Conservation (phyloP, 495 filamentous ascomycete genomes). For the Penicillium longicatenatum region DNA sequence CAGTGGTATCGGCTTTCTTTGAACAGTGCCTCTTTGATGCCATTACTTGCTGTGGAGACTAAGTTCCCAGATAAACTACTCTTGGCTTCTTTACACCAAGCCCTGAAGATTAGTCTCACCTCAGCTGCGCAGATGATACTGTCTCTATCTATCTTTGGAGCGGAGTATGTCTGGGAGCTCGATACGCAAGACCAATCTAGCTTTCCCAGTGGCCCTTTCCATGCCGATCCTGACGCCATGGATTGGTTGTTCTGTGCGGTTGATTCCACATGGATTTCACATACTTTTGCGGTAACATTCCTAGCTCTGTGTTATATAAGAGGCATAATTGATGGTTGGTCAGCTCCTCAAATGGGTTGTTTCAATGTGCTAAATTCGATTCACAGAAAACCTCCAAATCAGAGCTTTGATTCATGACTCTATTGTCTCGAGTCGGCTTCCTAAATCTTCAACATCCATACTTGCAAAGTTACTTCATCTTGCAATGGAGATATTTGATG, state of each 20-base stretch:
- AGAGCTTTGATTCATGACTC: background rate
- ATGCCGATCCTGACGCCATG: constrained; percentile 14
- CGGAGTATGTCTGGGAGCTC: constrained; percentile 11
- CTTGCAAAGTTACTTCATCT: constrained; percentile 17
- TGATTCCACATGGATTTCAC: constrained; percentile 25
- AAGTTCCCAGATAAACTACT: constrained; percentile 5
- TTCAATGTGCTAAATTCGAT: background rate
- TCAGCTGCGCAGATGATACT: constrained; percentile 22
- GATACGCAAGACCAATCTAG: constrained; percentile 14
- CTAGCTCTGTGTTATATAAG: constrained; percentile 20
- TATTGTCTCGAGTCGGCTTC: background rate
- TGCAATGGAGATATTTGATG: constrained; percentile 19
- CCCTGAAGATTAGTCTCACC: constrained; percentile 15
- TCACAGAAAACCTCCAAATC: constrained; percentile 15
- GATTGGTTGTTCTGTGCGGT: constrained; percentile 19
- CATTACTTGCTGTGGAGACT: constrained; percentile 11
- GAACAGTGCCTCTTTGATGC: constrained; percentile 19
- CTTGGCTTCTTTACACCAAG: constrained; percentile 1
- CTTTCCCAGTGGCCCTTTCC: constrained; percentile 17
- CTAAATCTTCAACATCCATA: constrained; percentile 11
- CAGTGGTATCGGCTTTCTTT: constrained; percentile 25
- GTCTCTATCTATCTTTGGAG: constrained; percentile 13
- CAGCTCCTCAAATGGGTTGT: background rate
- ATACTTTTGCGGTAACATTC: constrained; percentile 25
- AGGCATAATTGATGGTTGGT: constrained; percentile 19